Evolutionary conservation across 2,329 filamentous ascomycete genomes (phyloP), one percentile per base, ranked within the genome.

Genomic region (Ceratocystis alfenasii): DNA sequence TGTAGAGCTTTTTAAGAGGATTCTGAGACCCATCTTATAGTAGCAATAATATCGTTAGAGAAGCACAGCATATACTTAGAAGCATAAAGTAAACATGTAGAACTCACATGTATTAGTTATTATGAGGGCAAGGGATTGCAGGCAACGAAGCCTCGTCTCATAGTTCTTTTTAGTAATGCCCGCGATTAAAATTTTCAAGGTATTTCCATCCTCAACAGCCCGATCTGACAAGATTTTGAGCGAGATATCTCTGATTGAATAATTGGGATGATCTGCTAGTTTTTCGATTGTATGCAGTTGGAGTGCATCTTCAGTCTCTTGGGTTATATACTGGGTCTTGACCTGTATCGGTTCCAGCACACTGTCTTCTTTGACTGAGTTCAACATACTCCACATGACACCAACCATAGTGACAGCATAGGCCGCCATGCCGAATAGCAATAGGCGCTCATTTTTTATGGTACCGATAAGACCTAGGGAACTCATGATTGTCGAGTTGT

Each of bases 251-350:
- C 86, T 80, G 69, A 92, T 87, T 22, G 87, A 82, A 71, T 83
- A 86, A 74, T 86, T 93, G 68, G 87, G 87, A 73, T 88, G 88
- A 63, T 81, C 78, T 12, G 88, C 77, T 3, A 92, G 79, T 69
- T 84, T 87, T 63, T 85, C 78, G 8, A 92, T 78, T 0, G 88
- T 91, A 53, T 81, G 78, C 10, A 85, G 72, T 67, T 85, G 82
- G 53, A 91, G 78, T 1, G 87, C 82, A 72, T 90, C 87, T 71
- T 91, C 87, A 1, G 87, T 89, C 28, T 87, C 84, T 73, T 90
- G 86, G 15, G 85, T 88, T 69, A 90, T 88, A 73, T 89, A 88
- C 70, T 87, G 83, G 63, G 87, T 83, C 72, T 87, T 86, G 45
- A 84, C 84, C 68, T 85, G 82, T 46, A 78, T 72, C 45, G 83